These are phyloP conservation scores for Raphidocelis subcapitata DNA, from an alignment of 139 green algal species.

Conservation along the genomic window DNA sequence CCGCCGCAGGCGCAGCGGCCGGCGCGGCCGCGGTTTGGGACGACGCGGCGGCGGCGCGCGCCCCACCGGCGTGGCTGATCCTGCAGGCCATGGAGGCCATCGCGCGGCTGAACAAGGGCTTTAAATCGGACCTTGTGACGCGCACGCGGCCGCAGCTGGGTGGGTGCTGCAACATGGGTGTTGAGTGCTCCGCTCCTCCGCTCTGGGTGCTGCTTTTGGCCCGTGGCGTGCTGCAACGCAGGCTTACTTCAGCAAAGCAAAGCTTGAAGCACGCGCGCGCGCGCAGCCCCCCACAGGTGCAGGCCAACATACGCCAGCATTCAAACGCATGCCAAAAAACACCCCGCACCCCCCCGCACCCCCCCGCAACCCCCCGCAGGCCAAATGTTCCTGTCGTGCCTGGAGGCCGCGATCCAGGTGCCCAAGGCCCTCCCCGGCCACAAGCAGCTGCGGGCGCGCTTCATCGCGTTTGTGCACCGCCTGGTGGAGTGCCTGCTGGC, in stretches of 20 bases:
- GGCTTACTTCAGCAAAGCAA: too few species aligned
- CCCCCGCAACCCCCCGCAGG: too few species aligned
- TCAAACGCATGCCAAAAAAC: too few species aligned
- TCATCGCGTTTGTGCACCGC: slow-evolving; percentile 82
- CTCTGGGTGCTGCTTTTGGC: too few species aligned
- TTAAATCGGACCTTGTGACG: slow-evolving; percentile 61
- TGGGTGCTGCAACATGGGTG: too few species aligned
- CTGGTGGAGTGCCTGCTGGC: slow-evolving; percentile 77
- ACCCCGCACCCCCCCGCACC: too few species aligned
- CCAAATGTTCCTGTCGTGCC: slow-evolving; percentile 39
- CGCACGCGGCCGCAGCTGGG: slow-evolving; percentile 62
- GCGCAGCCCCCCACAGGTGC: too few species aligned
- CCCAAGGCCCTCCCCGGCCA: slow-evolving; percentile 50
- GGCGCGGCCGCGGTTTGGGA: not conserved
- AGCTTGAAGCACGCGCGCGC: too few species aligned
- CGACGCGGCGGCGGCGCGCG: slow-evolving; percentile 7
- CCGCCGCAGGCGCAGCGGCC: slow-evolving; percentile 7
- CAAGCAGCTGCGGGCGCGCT: slow-evolving; percentile 64
- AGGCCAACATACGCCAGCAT: too few species aligned
- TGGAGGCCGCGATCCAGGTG: slow-evolving; percentile 55
- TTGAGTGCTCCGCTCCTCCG: too few species aligned
- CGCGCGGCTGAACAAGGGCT: slow-evolving; percentile 76
- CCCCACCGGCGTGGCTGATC: slow-evolving; percentile 7
- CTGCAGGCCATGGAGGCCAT: slow-evolving; percentile 67
- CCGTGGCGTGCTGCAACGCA: too few species aligned